A percentile compares a stretch with the other conserved stretches of the same genome.
Evolutionary conservation across 257 asterid species (phyloP).

Genomic region (Solanum piurae): DNA sequence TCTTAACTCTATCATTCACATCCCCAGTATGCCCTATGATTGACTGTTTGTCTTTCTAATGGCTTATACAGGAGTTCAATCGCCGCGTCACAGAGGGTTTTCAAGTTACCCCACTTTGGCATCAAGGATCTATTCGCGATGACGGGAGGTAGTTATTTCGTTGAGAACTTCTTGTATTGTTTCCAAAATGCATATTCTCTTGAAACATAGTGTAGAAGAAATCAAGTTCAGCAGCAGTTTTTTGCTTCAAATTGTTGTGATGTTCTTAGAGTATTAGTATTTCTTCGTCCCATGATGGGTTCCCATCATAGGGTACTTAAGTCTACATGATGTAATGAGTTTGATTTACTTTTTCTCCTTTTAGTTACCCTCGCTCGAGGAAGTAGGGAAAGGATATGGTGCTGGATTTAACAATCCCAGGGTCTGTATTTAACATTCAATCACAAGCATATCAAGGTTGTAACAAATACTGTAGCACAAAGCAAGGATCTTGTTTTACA

Average conservation of each 20-base stretch:
- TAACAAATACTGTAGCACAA: background rate
- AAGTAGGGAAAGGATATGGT: background rate
- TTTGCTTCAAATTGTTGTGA: background rate
- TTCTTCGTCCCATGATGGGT: background rate
- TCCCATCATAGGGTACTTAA: background rate
- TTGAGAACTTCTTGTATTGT: background rate
- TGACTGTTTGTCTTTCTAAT: background rate
- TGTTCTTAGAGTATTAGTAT: background rate
- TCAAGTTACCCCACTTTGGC: constrained; percentile 95
- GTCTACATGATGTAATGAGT: background rate
- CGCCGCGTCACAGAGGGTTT: constrained; percentile 69
- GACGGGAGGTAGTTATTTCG: constrained; percentile 60
- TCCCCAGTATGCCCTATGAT: background rate
- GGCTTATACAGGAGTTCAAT: constrained; percentile 63
- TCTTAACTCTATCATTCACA: background rate
- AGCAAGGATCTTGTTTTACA: background rate
- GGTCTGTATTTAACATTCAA: background rate
- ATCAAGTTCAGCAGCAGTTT: background rate
- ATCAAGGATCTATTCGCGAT: constrained; percentile 78
- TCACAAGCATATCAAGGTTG: background rate
- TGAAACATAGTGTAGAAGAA: background rate
- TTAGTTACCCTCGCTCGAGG: background rate
- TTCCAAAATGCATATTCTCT: background rate
- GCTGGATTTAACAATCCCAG: background rate
- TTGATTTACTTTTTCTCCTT: background rate